Percentiles rank a stretch among this genome's conserved stretches.
These are phyloP conservation scores for Haplosporangium sp. DNA, from an alignment of 371 early-diverging fungal species.

Conservation along the genomic window DNA sequence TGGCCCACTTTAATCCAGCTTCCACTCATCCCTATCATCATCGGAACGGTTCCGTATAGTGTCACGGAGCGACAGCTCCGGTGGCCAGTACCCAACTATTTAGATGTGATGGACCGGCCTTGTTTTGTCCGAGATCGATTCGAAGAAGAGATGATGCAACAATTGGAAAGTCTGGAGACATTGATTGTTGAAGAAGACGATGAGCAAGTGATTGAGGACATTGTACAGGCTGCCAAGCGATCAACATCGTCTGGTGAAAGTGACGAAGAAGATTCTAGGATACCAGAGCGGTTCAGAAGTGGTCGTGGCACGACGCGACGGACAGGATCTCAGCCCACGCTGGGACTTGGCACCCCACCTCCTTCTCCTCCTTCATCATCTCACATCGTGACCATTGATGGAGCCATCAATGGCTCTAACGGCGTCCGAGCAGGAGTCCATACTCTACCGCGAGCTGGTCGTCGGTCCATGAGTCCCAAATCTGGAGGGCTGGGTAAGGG, in stretches of 20 bases:
- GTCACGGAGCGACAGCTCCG: slow-evolving; percentile 42
- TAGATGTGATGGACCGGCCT: slow-evolving; percentile 50
- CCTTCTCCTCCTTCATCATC: slow-evolving; percentile 44
- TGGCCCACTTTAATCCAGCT: slow-evolving; percentile 51
- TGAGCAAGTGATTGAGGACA: slow-evolving; percentile 28
- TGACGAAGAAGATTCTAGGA: slow-evolving; percentile 41
- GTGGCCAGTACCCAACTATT: slow-evolving; percentile 51
- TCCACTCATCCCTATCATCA: slow-evolving; percentile 39
- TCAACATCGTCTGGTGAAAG: slow-evolving; percentile 40
- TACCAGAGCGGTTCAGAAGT: slow-evolving; percentile 40
- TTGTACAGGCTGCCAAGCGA: slow-evolving; percentile 40
- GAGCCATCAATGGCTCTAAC: not conserved
- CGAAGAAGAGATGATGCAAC: slow-evolving; percentile 55
- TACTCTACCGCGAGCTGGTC: slow-evolving; percentile 24
- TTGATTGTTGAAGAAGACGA: slow-evolving; percentile 44
- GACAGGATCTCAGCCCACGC: not conserved
- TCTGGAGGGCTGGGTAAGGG: slow-evolving; percentile 34
- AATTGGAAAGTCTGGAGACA: slow-evolving; percentile 43
- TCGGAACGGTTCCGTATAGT: slow-evolving; percentile 43
- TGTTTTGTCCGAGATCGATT: slow-evolving; percentile 51
- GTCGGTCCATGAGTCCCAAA: slow-evolving; percentile 54
- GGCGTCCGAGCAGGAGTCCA: slow-evolving; percentile 7
- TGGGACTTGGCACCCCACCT: slow-evolving; percentile 41
- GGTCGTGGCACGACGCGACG: slow-evolving; percentile 11
- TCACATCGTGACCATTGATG: slow-evolving; percentile 12